These are phyloP conservation scores for Naganishia liquefaciens DNA, from an alignment of 1,284 basidiomycete species.

Conservation along the genomic window DNA sequence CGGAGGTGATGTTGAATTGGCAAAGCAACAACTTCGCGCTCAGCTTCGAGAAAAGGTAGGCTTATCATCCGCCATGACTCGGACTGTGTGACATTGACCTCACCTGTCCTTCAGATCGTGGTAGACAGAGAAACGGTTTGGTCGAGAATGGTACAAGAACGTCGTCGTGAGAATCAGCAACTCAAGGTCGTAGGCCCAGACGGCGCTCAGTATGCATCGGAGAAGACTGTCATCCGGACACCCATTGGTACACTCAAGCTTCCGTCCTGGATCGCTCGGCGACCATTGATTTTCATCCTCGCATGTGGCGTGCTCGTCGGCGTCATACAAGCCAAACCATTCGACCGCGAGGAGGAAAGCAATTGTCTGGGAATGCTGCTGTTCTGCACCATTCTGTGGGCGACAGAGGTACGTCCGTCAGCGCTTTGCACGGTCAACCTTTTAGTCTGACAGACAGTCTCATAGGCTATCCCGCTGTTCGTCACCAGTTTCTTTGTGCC, in stretches of 20 bases:
- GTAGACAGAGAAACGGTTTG: constrained; percentile 68
- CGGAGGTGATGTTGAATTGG: constrained; percentile 68
- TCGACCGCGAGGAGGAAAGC: constrained; percentile 75
- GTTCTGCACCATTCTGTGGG: constrained; percentile 94
- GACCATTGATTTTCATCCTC: constrained; percentile 62
- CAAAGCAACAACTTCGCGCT: constrained; percentile 78
- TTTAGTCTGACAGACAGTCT: background rate
- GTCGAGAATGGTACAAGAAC: constrained; percentile 94
- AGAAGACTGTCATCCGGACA: constrained; percentile 58
- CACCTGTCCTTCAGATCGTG: constrained; percentile 38
- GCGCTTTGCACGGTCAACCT: constrained; percentile 5
- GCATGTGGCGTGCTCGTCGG: constrained; percentile 63
- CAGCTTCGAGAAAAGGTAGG: constrained; percentile 78
- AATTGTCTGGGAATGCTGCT: constrained; percentile 87
- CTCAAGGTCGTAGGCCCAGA: constrained; percentile 59
- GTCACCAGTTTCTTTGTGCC: constrained; percentile 92
- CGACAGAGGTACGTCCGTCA: constrained; percentile 71
- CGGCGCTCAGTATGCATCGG: constrained; percentile 60
- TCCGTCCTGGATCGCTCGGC: constrained; percentile 62
- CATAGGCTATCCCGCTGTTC: constrained; percentile 89
- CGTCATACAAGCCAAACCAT: constrained; percentile 64
- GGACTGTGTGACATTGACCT: constrained; percentile 55
- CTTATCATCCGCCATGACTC: background rate
- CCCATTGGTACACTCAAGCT: constrained; percentile 62
- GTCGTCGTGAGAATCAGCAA: constrained; percentile 67